Conservation (phyloP, 78 protist species). For the Cyanophora paradoxa region DNA sequence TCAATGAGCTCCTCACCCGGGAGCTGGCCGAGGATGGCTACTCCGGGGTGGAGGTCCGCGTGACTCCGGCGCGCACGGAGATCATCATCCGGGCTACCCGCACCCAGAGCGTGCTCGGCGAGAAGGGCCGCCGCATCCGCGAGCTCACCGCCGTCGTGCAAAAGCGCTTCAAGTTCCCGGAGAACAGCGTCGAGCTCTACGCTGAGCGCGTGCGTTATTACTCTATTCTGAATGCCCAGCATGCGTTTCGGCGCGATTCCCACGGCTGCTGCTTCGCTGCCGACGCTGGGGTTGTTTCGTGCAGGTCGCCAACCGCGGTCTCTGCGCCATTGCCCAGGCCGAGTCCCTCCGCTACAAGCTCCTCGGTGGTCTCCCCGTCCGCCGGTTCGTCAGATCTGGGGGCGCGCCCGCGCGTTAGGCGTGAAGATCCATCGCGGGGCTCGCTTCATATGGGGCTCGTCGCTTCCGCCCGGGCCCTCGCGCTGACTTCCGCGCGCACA, state of each 20-base stretch:
- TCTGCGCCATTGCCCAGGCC: conserved; percentile 98
- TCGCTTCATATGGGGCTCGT: too few relatives aligned
- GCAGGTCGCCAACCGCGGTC: conserved; percentile 91
- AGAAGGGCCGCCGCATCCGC: conserved; percentile 93
- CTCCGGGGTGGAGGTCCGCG: conserved; percentile 94
- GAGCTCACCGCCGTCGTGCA: conserved; percentile 94
- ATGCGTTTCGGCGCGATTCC: too few relatives aligned
- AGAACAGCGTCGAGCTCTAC: conserved; percentile 81
- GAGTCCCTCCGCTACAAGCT: conserved; percentile 96
- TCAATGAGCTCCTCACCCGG: conserved; percentile 92
- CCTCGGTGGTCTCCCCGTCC: conserved; percentile 91
- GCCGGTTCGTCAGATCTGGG: conserved; percentile 27
- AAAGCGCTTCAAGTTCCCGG: conserved; percentile 94
- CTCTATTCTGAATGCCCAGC: too few relatives aligned
- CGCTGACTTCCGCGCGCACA: background rate
- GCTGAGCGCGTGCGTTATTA: too few relatives aligned
- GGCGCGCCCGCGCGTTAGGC: background rate
- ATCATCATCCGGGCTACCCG: conserved; percentile 98
- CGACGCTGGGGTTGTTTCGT: conserved; percentile 1
- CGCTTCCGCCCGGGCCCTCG: too few relatives aligned
- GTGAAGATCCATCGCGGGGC: too few relatives aligned
- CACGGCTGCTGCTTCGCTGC: background rate
- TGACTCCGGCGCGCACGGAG: conserved; percentile 90
- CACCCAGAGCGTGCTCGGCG: conserved; percentile 89
- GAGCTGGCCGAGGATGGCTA: conserved; percentile 96